phyloP scores from a whole-genome alignment of 2,329 filamentous ascomycete species.

The Pseudogymnoascus sp. region DNA sequence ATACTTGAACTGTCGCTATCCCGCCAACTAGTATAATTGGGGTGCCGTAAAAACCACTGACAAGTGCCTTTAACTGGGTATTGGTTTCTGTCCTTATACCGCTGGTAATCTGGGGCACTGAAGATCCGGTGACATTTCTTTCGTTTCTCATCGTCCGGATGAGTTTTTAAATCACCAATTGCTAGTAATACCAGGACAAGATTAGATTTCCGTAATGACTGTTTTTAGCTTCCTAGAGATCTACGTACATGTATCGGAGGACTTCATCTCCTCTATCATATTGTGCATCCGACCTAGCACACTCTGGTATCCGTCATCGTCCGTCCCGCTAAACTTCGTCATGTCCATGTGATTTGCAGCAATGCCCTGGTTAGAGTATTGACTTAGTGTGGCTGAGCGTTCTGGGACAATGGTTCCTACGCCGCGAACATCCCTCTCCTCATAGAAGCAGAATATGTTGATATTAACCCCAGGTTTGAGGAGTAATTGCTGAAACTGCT shows the following conservation, averaged over 20 bases:
- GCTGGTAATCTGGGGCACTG: constrained; percentile 23
- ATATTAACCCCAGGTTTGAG: constrained; percentile 7
- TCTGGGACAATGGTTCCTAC: constrained; percentile 12
- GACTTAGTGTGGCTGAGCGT: constrained; percentile 7
- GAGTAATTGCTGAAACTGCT: constrained; percentile 14
- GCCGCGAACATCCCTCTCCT: constrained; percentile 9
- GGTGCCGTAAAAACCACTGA: constrained; percentile 29
- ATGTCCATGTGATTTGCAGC: constrained; percentile 18
- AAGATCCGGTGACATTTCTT: neutral
- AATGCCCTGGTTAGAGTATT: constrained; percentile 15
- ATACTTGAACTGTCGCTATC: constrained; percentile 20
- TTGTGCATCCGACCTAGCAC: constrained; percentile 12
- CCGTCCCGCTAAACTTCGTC: constrained; percentile 15
- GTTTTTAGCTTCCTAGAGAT: neutral
- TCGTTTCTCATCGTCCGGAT: neutral
- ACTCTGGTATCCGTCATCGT: constrained; percentile 13
- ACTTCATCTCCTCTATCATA: neutral
- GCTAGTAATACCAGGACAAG: neutral
- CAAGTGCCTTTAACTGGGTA: constrained; percentile 26
- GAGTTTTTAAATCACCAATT: neutral
- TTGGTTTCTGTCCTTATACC: constrained; percentile 26
- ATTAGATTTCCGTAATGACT: neutral
- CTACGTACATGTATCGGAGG: neutral
- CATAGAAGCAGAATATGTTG: constrained; percentile 12
- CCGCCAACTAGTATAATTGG: constrained; percentile 27